Evolutionary conservation across 2,329 filamentous ascomycete species (phyloP), one percentile per base, ranked within the genome.

Genomic region (Cladophialophora immunda): DNA sequence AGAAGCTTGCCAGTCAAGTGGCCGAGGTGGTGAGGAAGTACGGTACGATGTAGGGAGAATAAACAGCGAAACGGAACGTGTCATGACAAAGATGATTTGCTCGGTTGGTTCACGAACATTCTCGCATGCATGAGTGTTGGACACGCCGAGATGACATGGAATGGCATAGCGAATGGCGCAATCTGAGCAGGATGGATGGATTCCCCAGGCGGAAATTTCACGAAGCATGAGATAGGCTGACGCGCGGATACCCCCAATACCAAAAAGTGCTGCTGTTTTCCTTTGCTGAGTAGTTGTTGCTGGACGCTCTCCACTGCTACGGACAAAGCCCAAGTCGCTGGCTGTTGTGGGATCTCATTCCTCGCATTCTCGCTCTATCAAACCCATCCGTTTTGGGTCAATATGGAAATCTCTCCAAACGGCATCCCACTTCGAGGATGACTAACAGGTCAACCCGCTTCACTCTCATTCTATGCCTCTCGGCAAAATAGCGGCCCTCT

Each of bases 1-100:
- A 97, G 75, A 93, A 97, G 79, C 85, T 98, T 69, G 93, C 94
- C 65, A 89, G 89, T 74, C 92, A 93, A 77, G 93, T 98, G 56
- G 89, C 90, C 17, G 85, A 88, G 71, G 87, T 93, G 69, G 90
- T 95, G 66, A 87, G 89, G 78, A 86, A 89, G 58, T 81, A 79
- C 50, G 81, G 82, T 53, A 41, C 66, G 45, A 50, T 50, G 45
- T 38, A 45, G 5, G n/a, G 38, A 5, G 30, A 65, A 22, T 59
- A 50, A 57, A 19, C 19, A 27, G 38, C 8, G 27, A 7, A 56
- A 62, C 22, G 45, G 13, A 62, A 45, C 22, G 32, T 19, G 34
- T 55, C 19, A 57, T 50, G 60, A 36, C 22, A 25, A 29, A 41
- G 17, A 7, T 41, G 32, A 15, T 41, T 54, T 34, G 27, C 58